Evolutionary conservation across 352 stramenopile genomes (phyloP).

Genomic region (Pythium grandisporangium): DNA sequence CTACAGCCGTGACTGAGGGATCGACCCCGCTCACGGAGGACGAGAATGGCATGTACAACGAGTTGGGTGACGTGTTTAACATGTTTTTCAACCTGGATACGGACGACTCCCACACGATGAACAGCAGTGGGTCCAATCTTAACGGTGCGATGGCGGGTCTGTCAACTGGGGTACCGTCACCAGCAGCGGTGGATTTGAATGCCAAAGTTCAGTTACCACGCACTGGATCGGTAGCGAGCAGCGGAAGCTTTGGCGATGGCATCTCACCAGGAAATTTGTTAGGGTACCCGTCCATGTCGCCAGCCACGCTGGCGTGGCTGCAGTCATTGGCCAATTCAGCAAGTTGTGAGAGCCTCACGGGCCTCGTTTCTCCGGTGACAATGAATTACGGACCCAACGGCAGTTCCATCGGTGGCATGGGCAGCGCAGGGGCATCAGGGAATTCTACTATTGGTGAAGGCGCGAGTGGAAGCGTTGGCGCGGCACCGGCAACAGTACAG

Average conservation of each 20-base stretch:
- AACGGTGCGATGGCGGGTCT: neutral
- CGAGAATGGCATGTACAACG: conserved; percentile 45
- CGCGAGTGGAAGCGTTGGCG: conserved; percentile 2
- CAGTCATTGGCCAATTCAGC: conserved; percentile 62
- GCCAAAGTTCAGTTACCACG: conserved; percentile 43
- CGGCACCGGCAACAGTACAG: too few relatives aligned
- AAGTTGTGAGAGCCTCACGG: conserved; percentile 50
- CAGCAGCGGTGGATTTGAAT: neutral
- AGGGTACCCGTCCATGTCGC: conserved; percentile 59
- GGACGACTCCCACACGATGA: conserved; percentile 9
- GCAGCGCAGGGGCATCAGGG: too few relatives aligned
- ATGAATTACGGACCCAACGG: conserved; percentile 10
- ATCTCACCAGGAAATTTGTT: conserved; percentile 47
- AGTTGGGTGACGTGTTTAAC: conserved; percentile 62
- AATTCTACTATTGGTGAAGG: too few relatives aligned
- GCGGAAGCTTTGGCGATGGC: conserved; percentile 24
- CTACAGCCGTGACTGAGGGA: conserved; percentile 12
- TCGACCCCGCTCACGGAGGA: conserved; percentile 25
- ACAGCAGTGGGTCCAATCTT: too few relatives aligned
- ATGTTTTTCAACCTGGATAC: conserved; percentile 67
- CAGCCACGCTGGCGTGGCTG: conserved; percentile 68
- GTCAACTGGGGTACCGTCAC: neutral
- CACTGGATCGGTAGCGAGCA: conserved; percentile 30
- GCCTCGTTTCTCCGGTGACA: conserved; percentile 44
- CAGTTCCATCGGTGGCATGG: conserved; percentile 5